Conservation (phyloP, 495 filamentous ascomycete species). For the Mycothermus thermophilus region DNA sequence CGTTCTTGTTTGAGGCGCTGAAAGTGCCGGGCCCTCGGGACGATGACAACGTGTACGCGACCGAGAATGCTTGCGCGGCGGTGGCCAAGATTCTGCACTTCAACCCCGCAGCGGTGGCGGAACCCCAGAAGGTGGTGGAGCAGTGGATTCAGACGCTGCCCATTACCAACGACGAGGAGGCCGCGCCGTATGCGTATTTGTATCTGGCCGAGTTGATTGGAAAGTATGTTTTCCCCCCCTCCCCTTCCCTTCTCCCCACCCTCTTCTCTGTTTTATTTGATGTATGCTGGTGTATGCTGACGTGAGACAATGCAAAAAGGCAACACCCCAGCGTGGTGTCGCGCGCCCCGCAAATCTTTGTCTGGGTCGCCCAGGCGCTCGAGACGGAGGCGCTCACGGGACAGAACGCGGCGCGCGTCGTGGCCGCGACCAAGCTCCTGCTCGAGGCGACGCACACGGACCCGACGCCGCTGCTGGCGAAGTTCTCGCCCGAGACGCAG, state of each 20-base stretch:
- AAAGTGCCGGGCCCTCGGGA: slow-evolving; percentile 64
- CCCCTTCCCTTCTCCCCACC: too few relatives aligned
- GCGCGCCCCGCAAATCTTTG: slow-evolving; percentile 66
- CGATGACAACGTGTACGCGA: slow-evolving; percentile 94
- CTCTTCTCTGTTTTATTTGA: too few relatives aligned
- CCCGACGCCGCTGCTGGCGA: slow-evolving; percentile 49
- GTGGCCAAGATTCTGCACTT: slow-evolving; percentile 94
- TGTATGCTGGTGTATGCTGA: too few relatives aligned
- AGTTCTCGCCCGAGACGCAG: slow-evolving; percentile 62
- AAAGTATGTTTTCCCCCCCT: slow-evolving; percentile 50
- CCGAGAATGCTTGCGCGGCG: slow-evolving; percentile 87
- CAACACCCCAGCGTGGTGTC: slow-evolving; percentile 71
- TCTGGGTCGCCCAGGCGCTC: slow-evolving; percentile 70
- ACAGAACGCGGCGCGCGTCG: slow-evolving; percentile 57
- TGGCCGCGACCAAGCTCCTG: slow-evolving; percentile 57
- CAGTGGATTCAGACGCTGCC: slow-evolving; percentile 86
- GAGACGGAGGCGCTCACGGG: slow-evolving; percentile 85
- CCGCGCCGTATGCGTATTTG: slow-evolving; percentile 88
- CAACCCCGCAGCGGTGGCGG: slow-evolving; percentile 59
- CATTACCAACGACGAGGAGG: slow-evolving; percentile 90
- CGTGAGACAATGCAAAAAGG: too few relatives aligned
- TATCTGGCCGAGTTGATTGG: slow-evolving; percentile 87
- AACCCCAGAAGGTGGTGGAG: slow-evolving; percentile 54
- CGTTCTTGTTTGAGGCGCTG: slow-evolving; percentile 69
- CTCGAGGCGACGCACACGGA: slow-evolving; percentile 56